Percentiles rank a stretch among this genome's conserved stretches.
Conservation (phyloP, 23 red algal species). For the Chondrus crispus region DNA sequence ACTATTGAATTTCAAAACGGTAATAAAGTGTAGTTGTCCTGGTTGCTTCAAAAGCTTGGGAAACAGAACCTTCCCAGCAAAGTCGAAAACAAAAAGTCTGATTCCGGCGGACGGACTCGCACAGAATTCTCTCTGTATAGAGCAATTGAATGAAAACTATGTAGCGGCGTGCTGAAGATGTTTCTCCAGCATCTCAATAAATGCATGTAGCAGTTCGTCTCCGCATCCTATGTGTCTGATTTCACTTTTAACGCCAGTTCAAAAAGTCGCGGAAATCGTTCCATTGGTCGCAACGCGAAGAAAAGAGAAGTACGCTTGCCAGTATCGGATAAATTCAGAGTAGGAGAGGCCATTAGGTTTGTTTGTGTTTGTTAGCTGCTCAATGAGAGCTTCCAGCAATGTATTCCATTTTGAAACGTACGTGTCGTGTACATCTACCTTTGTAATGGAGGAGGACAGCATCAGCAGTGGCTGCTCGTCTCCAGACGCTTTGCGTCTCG, state of each 20-base stretch:
- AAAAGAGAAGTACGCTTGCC: neutral
- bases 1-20: neutral
- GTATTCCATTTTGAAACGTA: neutral
- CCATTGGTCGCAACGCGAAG: neutral
- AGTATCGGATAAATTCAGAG: neutral
- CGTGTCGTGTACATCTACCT: neutral
- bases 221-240: neutral
- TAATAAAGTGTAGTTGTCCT: neutral
- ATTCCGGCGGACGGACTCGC: neutral
- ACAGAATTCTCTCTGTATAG: neutral
- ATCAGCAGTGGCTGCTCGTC: neutral
- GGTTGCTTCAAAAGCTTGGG: neutral
- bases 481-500: neutral
- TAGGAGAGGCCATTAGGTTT: neutral
- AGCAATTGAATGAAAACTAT: neutral
- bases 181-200: neutral
- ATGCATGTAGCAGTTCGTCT: neutral
- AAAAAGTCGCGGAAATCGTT: neutral
- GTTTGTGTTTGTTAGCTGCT: neutral
- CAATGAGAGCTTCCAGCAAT: neutral
- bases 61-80: neutral
- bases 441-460: neutral
- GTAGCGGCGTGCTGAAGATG: neutral
- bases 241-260: neutral
- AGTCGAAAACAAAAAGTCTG: conserved; percentile 17